phyloP scores from a whole-genome alignment of 148 eudicot genomes.

The Cornus controversa region DNA sequence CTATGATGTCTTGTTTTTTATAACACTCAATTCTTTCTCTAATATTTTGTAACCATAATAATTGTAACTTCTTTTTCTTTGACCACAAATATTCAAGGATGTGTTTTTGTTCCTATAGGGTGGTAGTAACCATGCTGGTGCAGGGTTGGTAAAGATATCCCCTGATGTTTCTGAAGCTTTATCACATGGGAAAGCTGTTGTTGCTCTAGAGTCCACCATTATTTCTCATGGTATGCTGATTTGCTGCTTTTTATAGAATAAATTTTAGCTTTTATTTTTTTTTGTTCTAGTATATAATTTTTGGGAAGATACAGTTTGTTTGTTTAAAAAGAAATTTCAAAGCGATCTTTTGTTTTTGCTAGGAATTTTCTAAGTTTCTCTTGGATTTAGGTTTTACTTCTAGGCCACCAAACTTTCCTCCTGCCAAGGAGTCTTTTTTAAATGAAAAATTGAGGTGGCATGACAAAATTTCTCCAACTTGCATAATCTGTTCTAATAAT shows the following conservation, averaged over 20 bases:
- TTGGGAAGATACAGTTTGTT: background rate
- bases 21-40: background rate
- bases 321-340: background rate
- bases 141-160: constrained; percentile 52
- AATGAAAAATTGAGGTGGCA: background rate
- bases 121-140: constrained; percentile 6
- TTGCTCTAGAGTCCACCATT: constrained; percentile 92
- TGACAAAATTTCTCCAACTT: background rate
- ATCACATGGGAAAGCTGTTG: constrained; percentile 68
- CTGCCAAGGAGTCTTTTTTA: background rate
- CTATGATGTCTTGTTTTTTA: no score
- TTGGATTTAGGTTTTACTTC: no score
- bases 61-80: constrained; percentile 11
- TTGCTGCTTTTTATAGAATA: background rate
- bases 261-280: background rate
- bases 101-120: constrained; percentile 13
- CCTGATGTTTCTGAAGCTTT: constrained; percentile 75
- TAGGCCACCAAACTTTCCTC: background rate
- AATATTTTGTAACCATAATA: background rate
- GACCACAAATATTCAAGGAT: background rate
- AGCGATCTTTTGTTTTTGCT: background rate
- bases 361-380: background rate
- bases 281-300: background rate
- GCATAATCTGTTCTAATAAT: background rate
- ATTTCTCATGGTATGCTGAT: constrained; percentile 76